A percentile compares a stretch with the other conserved stretches of the same genome.
Evolutionary conservation across 1,139 yeast species (phyloP).

Genomic region (Pichia sp.): DNA sequence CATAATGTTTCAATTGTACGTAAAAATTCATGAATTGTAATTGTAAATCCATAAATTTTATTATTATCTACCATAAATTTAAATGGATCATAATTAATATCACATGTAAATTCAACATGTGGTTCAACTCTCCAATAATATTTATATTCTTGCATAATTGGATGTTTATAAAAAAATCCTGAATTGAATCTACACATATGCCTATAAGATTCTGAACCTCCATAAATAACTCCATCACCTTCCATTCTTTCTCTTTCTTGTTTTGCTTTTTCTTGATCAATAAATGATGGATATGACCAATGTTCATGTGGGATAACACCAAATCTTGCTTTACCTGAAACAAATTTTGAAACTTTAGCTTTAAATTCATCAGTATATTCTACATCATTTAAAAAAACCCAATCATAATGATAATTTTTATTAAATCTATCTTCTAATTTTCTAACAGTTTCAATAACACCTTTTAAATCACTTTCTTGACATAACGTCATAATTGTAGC

Average conservation of each 20-base stretch:
- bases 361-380: conserved; percentile 54
- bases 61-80: conserved; percentile 52
- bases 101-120: conserved; percentile 55
- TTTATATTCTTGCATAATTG: conserved; percentile 47
- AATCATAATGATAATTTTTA: conserved; percentile 56
- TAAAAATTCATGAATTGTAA: conserved; percentile 55
- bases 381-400: conserved; percentile 70
- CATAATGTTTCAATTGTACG: conserved; percentile 56
- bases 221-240: conserved; percentile 49
- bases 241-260: conserved; percentile 43
- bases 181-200: conserved; percentile 74
- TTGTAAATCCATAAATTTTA: conserved; percentile 60
- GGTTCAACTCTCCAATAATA: conserved; percentile 77
- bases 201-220: conserved; percentile 57
- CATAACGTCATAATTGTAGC: conserved; percentile 73
- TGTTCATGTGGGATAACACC: conserved; percentile 58
- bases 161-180: conserved; percentile 58
- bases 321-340: conserved; percentile 56
- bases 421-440: conserved; percentile 73
- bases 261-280: conserved; percentile 53
- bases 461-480: conserved; percentile 56
- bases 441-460: conserved; percentile 52
- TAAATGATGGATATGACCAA: conserved; percentile 61
- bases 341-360: conserved; percentile 39
- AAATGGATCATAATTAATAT: conserved; percentile 59